A percentile compares a stretch with the other conserved stretches of the same genome.
Evolutionary conservation across 2,329 filamentous ascomycete species (phyloP).

Genomic region (Verruconis gallopava): DNA sequence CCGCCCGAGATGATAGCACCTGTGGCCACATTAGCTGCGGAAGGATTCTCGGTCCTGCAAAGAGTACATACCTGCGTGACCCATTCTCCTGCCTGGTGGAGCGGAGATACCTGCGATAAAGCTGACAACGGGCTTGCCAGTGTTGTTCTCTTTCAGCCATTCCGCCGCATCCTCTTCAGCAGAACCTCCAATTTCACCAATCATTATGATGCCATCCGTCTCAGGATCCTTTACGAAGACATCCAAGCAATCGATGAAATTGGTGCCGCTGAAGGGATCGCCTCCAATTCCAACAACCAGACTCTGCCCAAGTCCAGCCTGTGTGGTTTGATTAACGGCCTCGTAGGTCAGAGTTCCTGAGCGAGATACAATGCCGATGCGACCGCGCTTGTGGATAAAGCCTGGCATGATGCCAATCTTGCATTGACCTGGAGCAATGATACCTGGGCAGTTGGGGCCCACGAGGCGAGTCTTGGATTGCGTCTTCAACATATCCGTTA

Average conservation of each 20-base stretch:
- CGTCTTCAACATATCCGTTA: conserved; percentile 94
- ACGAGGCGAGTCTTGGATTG: conserved; percentile 95
- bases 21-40: conserved; percentile 15
- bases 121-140: conserved; percentile 85
- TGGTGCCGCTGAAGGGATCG: conserved; percentile 97
- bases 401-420: conserved; percentile 99
- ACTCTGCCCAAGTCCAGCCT: conserved; percentile 91
- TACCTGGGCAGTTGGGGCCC: conserved; percentile 94
- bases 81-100: conserved; percentile 92
- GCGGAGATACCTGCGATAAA: conserved; percentile 99
- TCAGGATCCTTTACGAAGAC: conserved; percentile 93
- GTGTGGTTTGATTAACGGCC: conserved; percentile 98
- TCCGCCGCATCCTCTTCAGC: conserved; percentile 98
- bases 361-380: conserved; percentile 95
- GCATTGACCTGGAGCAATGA: conserved; percentile 92
- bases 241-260: conserved; percentile 98
- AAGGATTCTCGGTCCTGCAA: neutral
- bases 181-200: conserved; percentile 94
- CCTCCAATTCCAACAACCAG: conserved; percentile 97
- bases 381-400: conserved; percentile 99
- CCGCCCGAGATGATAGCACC: conserved; percentile 89
- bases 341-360: conserved; percentile 98
- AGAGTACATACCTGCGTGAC: conserved; percentile 62
- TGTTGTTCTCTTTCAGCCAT: conserved; percentile 88
- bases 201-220: conserved; percentile 99